phyloP scores from a whole-genome alignment of 352 stramenopile genomes.

The Globisporangium canariense region DNA sequence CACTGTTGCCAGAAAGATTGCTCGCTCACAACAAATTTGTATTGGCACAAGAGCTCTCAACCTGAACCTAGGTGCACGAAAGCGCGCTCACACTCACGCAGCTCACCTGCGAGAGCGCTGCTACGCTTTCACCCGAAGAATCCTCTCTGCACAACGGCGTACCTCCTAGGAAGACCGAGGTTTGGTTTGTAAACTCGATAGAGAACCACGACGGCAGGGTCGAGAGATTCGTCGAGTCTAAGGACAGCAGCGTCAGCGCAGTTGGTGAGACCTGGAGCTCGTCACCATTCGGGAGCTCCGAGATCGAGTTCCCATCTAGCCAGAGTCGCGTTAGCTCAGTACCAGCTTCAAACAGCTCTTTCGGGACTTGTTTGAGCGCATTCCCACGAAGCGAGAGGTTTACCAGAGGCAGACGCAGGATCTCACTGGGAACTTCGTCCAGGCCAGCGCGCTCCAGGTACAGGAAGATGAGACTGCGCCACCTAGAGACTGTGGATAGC shows the following conservation, averaged over 20 bases:
- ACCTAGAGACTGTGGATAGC: background rate
- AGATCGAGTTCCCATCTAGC: constrained; percentile 4
- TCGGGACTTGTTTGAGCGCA: background rate
- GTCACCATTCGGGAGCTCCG: background rate
- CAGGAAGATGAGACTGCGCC: constrained; percentile 3
- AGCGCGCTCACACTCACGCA: background rate
- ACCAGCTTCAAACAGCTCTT: constrained; percentile 5
- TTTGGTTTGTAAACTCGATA: background rate
- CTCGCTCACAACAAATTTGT: too few relatives aligned
- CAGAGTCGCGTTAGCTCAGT: background rate
- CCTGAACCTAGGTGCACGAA: background rate
- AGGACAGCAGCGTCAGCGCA: background rate
- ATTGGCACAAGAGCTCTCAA: background rate
- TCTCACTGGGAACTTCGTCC: background rate
- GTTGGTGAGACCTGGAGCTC: background rate
- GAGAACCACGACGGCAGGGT: background rate
- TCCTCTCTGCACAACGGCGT: background rate
- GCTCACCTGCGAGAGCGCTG: background rate
- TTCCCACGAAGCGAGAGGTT: constrained; percentile 9
- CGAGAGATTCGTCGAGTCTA: constrained; percentile 3
- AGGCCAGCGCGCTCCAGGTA: background rate
- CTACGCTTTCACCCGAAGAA: background rate
- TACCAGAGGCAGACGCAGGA: background rate
- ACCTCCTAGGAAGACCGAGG: background rate
- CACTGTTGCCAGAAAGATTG: too few relatives aligned